Evolutionary conservation across 2,329 filamentous ascomycete species (phyloP).

Genomic region (Incumbomyces delicatus): DNA sequence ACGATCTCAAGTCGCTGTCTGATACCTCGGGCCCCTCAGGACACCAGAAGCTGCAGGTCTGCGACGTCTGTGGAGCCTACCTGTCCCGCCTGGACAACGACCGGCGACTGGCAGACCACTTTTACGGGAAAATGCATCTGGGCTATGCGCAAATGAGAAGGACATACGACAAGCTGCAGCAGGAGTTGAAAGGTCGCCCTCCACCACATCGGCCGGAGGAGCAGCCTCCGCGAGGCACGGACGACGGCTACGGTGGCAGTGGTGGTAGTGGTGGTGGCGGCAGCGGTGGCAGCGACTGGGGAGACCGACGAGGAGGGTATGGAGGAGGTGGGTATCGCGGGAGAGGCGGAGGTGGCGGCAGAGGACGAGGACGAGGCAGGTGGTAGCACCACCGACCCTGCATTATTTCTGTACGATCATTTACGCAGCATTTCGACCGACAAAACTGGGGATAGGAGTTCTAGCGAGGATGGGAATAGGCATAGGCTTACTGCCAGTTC

Average conservation of each 20-base stretch:
- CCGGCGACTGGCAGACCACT: constrained; percentile 85
- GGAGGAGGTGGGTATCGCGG: constrained; percentile 36
- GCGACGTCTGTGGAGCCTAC: constrained; percentile 96
- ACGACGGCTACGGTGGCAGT: constrained; percentile 42
- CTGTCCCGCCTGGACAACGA: constrained; percentile 89
- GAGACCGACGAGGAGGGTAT: constrained; percentile 15
- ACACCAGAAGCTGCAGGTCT: constrained; percentile 96
- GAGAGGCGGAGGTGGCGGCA: constrained; percentile 34
- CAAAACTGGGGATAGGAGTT: too few species aligned
- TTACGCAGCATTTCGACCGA: too few species aligned
- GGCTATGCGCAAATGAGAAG: constrained; percentile 98
- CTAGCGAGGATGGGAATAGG: too few species aligned
- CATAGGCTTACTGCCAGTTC: too few species aligned
- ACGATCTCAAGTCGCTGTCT: constrained; percentile 78
- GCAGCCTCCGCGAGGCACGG: constrained; percentile 33
- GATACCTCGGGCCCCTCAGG: constrained; percentile 89
- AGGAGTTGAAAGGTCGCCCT: constrained; percentile 68
- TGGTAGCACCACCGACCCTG: constrained; percentile 8
- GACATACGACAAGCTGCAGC: constrained; percentile 75
- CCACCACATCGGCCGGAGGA: constrained; percentile 40
- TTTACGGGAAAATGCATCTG: constrained; percentile 98
- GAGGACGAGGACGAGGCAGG: constrained; percentile 18
- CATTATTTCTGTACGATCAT: too few species aligned
- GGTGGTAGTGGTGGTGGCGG: constrained; percentile 45
- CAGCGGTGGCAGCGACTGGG: constrained; percentile 30